Conservation (phyloP, 305 asterid genomes). For the Striga hermonthica region DNA sequence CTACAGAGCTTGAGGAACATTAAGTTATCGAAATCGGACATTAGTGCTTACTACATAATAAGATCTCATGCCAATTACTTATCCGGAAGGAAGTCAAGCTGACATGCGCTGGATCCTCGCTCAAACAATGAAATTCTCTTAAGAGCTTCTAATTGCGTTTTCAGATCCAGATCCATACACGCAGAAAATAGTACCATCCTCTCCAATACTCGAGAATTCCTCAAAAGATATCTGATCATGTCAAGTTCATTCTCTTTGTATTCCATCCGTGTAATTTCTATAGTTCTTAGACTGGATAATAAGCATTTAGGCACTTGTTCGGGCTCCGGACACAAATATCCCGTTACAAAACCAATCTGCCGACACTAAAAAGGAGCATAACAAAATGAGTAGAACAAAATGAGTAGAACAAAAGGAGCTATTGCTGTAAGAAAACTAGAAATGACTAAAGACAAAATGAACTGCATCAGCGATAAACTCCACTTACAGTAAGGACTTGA, state of each 20-base stretch:
- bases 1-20: too few relatives aligned
- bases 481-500: neutral
- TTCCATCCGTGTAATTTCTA: neutral
- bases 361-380: neutral
- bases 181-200: neutral
- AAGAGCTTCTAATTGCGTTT: neutral
- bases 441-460: too few relatives aligned
- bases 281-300: neutral
- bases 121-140: neutral
- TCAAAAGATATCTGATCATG: conserved; percentile 8
- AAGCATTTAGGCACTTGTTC: conserved; percentile 1
- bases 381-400: neutral
- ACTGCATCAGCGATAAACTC: neutral
- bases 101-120: conserved; percentile 6
- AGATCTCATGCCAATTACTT: too few relatives aligned
- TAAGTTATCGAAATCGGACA: too few relatives aligned
- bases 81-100: neutral
- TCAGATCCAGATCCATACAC: neutral
- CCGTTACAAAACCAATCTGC: neutral
- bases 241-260: neutral
- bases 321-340: conserved; percentile 18
- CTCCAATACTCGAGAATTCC: conserved; percentile 19
- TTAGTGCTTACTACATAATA: too few relatives aligned
- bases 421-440: too few relatives aligned
- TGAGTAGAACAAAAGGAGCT: too few relatives aligned